These are phyloP conservation scores for Hibiscus syriacus DNA, from an alignment of 345 rosid species.

Conservation along the genomic window DNA sequence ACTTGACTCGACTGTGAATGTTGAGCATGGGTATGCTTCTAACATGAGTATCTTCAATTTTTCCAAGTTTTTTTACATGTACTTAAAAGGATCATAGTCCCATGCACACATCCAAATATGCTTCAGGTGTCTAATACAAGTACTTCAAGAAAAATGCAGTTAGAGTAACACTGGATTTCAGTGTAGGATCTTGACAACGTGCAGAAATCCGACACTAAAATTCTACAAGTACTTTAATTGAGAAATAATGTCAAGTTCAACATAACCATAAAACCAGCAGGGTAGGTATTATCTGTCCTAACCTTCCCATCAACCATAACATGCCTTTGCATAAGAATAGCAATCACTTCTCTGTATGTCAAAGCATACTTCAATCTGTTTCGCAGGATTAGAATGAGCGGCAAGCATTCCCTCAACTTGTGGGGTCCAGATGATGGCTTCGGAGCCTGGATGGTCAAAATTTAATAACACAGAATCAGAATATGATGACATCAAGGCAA, in stretches of 20 bases:
- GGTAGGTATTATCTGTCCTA: conserved; percentile 82
- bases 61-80: not conserved
- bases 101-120: not conserved
- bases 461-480: not conserved
- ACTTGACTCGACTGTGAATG: not conserved
- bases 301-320: conserved; percentile 71
- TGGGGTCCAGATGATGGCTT: conserved; percentile 86
- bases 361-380: conserved; percentile 56
- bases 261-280: conserved; percentile 79
- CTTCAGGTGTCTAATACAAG: not conserved
- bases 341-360: conserved; percentile 54
- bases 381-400: conserved; percentile 45
- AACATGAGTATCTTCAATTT: not conserved
- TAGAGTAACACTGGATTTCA: not conserved
- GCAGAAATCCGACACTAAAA: not conserved
- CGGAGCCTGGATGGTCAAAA: conserved; percentile 40
- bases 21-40: not conserved
- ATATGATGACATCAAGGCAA: not conserved
- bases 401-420: conserved; percentile 74
- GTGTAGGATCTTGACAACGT: not conserved
- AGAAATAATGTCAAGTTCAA: not conserved
- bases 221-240: not conserved
- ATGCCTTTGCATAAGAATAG: conserved; percentile 76
- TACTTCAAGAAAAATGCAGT: not conserved
- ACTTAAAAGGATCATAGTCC: not conserved